Percentiles rank a stretch among this genome's conserved stretches.
Conservation (phyloP, 768 basidiomycete genomes). For the Mycena chlorophos region DNA sequence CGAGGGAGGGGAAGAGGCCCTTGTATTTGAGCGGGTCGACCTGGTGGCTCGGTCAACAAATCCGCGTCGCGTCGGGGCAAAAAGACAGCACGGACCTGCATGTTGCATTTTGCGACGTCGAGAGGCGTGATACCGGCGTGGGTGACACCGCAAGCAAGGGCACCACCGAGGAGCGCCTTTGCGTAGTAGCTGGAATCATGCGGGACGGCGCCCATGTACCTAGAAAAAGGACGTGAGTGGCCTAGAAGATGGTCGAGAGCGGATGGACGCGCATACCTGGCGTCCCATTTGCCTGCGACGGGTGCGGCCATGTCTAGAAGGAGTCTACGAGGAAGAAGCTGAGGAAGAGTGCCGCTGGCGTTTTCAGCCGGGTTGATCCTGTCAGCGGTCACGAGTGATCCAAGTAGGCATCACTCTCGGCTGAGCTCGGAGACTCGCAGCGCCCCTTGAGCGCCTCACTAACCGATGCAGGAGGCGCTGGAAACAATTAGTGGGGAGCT, state of each 20-base stretch:
- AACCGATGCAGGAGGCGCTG: no score
- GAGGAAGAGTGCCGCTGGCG: constrained; percentile 9
- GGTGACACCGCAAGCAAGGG: constrained; percentile 83
- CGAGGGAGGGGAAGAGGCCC: constrained; percentile 61
- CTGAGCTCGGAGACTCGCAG: no score
- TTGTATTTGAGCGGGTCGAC: constrained; percentile 77
- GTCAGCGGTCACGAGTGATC: no score
- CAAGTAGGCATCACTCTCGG: no score
- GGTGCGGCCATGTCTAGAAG: constrained; percentile 50
- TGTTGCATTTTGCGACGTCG: constrained; percentile 89
- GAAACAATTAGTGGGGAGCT: neutral
- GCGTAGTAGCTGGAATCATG: constrained; percentile 76
- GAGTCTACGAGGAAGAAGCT: constrained; percentile 11
- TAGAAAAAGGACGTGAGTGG: constrained; percentile 29
- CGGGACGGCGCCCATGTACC: constrained; percentile 69
- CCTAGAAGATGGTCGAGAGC: neutral
- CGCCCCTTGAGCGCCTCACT: no score
- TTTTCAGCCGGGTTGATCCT: constrained; percentile 7
- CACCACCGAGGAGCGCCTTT: constrained; percentile 88
- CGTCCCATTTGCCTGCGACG: constrained; percentile 68
- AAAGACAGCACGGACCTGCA: constrained; percentile 61
- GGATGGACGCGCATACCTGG: constrained; percentile 47
- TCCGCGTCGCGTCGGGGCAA: neutral
- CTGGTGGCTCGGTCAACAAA: constrained; percentile 42
- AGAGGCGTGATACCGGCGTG: constrained; percentile 87